Base-by-base conservation (phyloP, 2,329 filamentous ascomycete species). In the Bipolaris cookei region DNA sequence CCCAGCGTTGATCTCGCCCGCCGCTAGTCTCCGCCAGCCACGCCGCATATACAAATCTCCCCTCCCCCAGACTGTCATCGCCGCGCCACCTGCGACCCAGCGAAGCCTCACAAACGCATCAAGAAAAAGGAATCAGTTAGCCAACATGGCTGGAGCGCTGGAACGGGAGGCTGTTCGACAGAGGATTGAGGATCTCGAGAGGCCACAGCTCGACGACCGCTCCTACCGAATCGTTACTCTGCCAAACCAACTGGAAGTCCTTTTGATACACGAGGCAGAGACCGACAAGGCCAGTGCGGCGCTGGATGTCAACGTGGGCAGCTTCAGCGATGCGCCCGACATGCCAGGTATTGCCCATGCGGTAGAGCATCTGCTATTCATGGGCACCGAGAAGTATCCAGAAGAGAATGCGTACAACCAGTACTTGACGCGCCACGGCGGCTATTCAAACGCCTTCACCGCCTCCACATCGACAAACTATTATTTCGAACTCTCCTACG, bases 371-470 rank as follows among this genome's bases (percentile, higher is more conserved):
- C 81, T 97, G 63, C 81, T 99, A 21, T 99, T 99, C 81, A 98
- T 99, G 95, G 95, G 95, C 47, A 99, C 95, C 6, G 90, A 97
- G 77, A 99, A 98, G 83, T 99, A 95, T 72, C 95, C 95, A 0
- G 63, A 68, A 39, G 67, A 69, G 56, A 86, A 99, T 77, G 94
- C 90, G 64, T 99, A 99, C 81, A 92, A 91, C 71, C 89, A 94
- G 74, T 99, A 96, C 76, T 86, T 99, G 51, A 90, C 92, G 49
- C 85, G 91, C 58, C 90, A 97, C 76, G 96, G 92, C 8, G 95
- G 95, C 53, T 88, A 89, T 72, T 97, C 93, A 25, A 99, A 99
- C 76, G 95, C 95, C 53, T 98, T 96, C 77, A 99, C 95, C 1
- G 92, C 90, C 14, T 83, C 91, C 4, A 97, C 92, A 1, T 96